These are phyloP conservation scores for Hypomontagnella monticulosa DNA, from an alignment of 495 filamentous ascomycete genomes.

Conservation along the genomic window DNA sequence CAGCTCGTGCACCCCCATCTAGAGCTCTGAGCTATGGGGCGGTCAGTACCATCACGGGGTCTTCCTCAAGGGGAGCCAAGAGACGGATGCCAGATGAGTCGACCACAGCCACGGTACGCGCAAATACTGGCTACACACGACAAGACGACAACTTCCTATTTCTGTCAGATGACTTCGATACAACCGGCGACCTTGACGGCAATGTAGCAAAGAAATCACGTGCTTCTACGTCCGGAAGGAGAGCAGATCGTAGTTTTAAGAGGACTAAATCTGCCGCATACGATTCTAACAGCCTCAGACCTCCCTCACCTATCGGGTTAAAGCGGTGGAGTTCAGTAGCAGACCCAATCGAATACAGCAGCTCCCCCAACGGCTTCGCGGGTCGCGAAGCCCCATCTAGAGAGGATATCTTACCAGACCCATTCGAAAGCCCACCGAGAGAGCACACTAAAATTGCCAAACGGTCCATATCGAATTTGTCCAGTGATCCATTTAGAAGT, in stretches of 20 bases:
- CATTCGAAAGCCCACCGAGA: conserved; percentile 38
- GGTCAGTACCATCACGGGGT: background rate
- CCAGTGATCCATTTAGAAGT: conserved; percentile 33
- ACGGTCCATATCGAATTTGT: conserved; percentile 21
- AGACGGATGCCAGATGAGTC: conserved; percentile 2
- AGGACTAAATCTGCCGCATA: conserved; percentile 12
- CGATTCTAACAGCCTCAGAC: conserved; percentile 2
- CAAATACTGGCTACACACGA: conserved; percentile 1
- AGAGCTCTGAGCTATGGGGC: conserved; percentile 17
- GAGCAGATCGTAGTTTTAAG: conserved; percentile 11
- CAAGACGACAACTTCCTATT: conserved; percentile 46
- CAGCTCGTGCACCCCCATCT: conserved; percentile 8
- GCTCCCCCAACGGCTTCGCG: conserved; percentile 22
- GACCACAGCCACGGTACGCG: conserved; percentile 12
- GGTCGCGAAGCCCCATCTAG: conserved; percentile 6
- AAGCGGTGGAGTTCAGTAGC: conserved; percentile 37
- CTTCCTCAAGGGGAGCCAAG: conserved; percentile 5
- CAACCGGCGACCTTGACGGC: conserved; percentile 44
- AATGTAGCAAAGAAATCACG: conserved; percentile 34
- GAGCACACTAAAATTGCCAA: conserved; percentile 13
- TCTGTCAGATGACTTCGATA: conserved; percentile 64
- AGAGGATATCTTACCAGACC: conserved; percentile 30
- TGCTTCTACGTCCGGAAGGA: conserved; percentile 22
- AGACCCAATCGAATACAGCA: conserved; percentile 43
- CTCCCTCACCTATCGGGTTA: conserved; percentile 5